Percentiles rank a stretch among this genome's conserved stretches.
Evolutionary conservation across 2,329 filamentous ascomycete species (phyloP).

Genomic region (Lomentospora prolificans): DNA sequence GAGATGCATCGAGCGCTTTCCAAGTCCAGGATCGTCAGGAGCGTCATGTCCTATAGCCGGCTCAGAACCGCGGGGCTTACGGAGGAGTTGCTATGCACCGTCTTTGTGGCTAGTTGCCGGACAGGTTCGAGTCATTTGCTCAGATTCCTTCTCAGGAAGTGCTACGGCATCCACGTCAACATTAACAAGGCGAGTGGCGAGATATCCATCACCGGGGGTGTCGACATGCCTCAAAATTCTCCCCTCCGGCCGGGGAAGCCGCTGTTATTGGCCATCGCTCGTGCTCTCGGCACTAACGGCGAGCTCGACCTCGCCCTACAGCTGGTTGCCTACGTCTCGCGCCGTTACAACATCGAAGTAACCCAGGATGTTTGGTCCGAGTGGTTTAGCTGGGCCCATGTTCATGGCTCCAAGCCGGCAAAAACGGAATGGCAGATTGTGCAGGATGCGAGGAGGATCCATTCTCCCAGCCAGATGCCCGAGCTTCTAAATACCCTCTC

Average conservation of each 20-base stretch:
- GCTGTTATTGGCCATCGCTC: constrained; percentile 57
- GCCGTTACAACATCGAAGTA: constrained; percentile 48
- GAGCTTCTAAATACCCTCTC: constrained; percentile 52
- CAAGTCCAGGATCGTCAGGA: not conserved
- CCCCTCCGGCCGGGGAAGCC: constrained; percentile 24
- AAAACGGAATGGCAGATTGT: constrained; percentile 25
- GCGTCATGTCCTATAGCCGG: not conserved
- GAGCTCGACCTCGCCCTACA: constrained; percentile 48
- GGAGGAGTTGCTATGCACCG: constrained; percentile 3
- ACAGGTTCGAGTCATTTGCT: not conserved
- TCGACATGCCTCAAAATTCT: not conserved
- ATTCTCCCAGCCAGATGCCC: constrained; percentile 34
- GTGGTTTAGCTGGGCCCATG: constrained; percentile 57
- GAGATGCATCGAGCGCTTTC: not conserved
- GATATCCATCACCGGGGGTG: not conserved
- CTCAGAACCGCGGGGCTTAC: not conserved
- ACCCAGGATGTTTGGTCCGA: constrained; percentile 51
- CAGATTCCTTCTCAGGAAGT: not conserved
- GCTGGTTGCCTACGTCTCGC: constrained; percentile 53
- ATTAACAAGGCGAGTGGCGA: not conserved
- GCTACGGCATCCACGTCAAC: constrained; percentile 1
- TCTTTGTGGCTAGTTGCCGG: not conserved
- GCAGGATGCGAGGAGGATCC: constrained; percentile 19
- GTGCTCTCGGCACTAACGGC: constrained; percentile 57
- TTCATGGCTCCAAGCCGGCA: constrained; percentile 34